Evolutionary conservation across 768 basidiomycete genomes (phyloP).

Genomic region (Macrolepiota dolichaula): DNA sequence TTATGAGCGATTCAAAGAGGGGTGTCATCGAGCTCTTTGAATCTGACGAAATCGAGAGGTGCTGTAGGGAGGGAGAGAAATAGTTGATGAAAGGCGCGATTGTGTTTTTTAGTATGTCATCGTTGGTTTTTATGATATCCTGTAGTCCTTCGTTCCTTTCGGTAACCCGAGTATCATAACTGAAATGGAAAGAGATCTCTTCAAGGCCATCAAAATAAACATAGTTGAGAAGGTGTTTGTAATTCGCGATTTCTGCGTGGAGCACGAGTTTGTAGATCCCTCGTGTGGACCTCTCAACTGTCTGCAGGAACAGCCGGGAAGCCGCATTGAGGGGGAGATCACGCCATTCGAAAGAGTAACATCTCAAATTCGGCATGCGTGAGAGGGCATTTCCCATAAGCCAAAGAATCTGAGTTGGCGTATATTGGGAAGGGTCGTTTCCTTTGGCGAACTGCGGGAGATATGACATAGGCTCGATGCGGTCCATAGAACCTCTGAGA

Average conservation of each 20-base stretch:
- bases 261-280: not conserved
- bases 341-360: slow-evolving; percentile 2
- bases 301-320: not conserved
- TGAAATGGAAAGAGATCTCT: not conserved
- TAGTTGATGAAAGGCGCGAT: not conserved
- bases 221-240: not conserved
- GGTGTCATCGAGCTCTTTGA: slow-evolving; percentile 18
- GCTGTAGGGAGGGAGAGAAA: slow-evolving; percentile 17
- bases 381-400: not conserved
- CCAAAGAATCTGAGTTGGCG: not conserved
- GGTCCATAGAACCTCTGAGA: not conserved
- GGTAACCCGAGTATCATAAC: not conserved
- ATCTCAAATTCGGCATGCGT: not conserved
- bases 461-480: not conserved
- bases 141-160: not conserved
- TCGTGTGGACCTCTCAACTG: not conserved
- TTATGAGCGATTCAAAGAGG: slow-evolving; percentile 19
- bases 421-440: not conserved
- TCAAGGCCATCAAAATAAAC: not conserved
- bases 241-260: not conserved
- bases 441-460: not conserved
- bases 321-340: not conserved
- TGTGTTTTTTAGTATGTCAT: not conserved
- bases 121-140: not conserved
- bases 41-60: slow-evolving; percentile 29